A percentile compares a stretch with the other conserved stretches of the same genome.
Conservation (phyloP, 805 yeast species). For the Yamadazyma nakazawae region DNA sequence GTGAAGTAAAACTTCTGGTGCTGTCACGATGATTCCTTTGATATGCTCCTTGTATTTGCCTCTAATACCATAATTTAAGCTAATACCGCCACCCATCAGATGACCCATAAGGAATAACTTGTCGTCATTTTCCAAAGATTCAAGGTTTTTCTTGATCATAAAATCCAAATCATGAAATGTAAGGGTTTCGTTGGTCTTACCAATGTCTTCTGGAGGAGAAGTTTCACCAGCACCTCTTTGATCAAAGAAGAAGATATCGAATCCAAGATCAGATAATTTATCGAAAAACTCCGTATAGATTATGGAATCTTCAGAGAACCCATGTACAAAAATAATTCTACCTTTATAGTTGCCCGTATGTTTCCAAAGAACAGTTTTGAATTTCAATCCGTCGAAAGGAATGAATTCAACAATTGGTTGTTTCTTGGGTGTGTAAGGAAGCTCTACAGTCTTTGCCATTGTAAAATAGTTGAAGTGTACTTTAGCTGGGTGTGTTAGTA, state of each 20-base stretch:
- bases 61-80: slow-evolving; percentile 54
- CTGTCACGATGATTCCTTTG: slow-evolving; percentile 47
- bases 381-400: slow-evolving; percentile 36
- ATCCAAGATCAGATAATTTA: slow-evolving; percentile 48
- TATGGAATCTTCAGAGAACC: slow-evolving; percentile 59
- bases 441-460: background rate
- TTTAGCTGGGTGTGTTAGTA: background rate
- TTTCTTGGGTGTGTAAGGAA: slow-evolving; percentile 36
- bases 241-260: slow-evolving; percentile 65
- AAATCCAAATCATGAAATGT: slow-evolving; percentile 59
- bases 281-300: slow-evolving; percentile 55
- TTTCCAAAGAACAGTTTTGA: slow-evolving; percentile 40
- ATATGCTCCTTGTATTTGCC: slow-evolving; percentile 51
- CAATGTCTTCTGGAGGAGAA: slow-evolving; percentile 49
- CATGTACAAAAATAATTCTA: slow-evolving; percentile 62
- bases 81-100: slow-evolving; percentile 82
- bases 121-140: slow-evolving; percentile 26
- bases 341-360: slow-evolving; percentile 46
- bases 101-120: slow-evolving; percentile 60
- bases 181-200: slow-evolving; percentile 54
- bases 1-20: slow-evolving; percentile 59
- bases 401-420: slow-evolving; percentile 28
- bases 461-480: background rate
- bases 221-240: slow-evolving; percentile 78
- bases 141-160: slow-evolving; percentile 46